Evolutionary conservation across 768 basidiomycete genomes (phyloP).

Genomic region (Krasilnikovozyma curviuscula): DNA sequence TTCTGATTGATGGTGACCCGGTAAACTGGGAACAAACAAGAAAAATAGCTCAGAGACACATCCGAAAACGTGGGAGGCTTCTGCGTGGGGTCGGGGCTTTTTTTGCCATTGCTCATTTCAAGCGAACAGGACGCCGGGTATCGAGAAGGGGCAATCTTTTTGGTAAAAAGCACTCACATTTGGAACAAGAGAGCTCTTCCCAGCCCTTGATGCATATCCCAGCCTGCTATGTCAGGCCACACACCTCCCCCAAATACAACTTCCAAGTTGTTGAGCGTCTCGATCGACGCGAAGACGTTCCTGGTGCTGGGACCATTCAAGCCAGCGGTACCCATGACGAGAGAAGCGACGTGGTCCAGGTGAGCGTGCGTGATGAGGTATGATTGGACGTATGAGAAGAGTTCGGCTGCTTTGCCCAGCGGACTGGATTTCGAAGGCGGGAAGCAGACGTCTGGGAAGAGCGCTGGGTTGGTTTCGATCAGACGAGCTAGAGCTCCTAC

Average conservation of each 20-base stretch:
- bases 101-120: no score
- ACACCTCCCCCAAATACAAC: slow-evolving; percentile 54
- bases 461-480: slow-evolving; percentile 34
- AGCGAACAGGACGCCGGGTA: no score
- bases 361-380: slow-evolving; percentile 29
- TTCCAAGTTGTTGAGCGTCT: slow-evolving; percentile 49
- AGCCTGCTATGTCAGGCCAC: slow-evolving; percentile 71
- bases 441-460: background rate
- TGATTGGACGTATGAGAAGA: slow-evolving; percentile 24
- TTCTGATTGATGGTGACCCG: no score
- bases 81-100: no score
- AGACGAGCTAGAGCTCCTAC: slow-evolving; percentile 54
- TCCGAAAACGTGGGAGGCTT: no score
- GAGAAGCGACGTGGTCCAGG: slow-evolving; percentile 67
- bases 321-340: slow-evolving; percentile 69
- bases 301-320: slow-evolving; percentile 33
- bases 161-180: background rate
- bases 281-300: slow-evolving; percentile 1
- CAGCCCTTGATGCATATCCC: slow-evolving; percentile 33
- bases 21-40: no score
- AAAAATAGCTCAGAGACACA: no score
- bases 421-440: slow-evolving; percentile 14
- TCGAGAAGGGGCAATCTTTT: no score
- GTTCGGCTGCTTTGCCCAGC: slow-evolving; percentile 20
- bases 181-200: background rate